Base-by-base conservation (phyloP, 2,329 filamentous ascomycete species). In the Xylaria sp. region DNA sequence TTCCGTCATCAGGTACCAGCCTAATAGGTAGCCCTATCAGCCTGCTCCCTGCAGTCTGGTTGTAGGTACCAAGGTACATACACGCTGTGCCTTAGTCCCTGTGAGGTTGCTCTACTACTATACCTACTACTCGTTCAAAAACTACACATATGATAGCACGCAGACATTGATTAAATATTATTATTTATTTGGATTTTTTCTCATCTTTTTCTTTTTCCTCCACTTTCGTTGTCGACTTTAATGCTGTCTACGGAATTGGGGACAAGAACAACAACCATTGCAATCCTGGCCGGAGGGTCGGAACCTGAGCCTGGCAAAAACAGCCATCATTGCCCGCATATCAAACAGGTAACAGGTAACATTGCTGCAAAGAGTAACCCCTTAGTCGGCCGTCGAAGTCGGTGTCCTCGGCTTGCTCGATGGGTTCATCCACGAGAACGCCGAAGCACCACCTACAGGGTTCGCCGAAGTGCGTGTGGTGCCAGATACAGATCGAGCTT, bases 391-490 rank as follows among this genome's bases (percentile, higher is more conserved):
- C 20, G 69, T 59, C 4, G 72, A 62, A 8, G 75, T 67, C 2
- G 75, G 67, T 9, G 73, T 67, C 64, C 76, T 76, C 42, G 78
- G 72, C 63, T 79, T 79, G 46, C 67, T 69, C 17, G 71, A 61
- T 39, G 79, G 74, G 44, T 89, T 93, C 78, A 97, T 87, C 92
- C 92, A 97, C 11, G 90, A 88, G 75, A 97, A 97, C 2, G 93
- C 93, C 54, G 91, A 94, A 13, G 90, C 93, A n/a, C 90, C 90
- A 7, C 93, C 93, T 17, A 96, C 84, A 0, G 94, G 93, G 67
- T 97, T 97, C 26, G 85, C 79, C 6, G 85, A 80, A 52, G 69
- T 70, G 48, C 85, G 82, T 16, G 83, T 76, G n/a, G 76, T 68
- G 17, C 73, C 66, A 39, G 75, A 69, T 37, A 70, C 66, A 48